Base-by-base conservation (phyloP, 108 stramenopile species). In the Skeletonema tropicum region DNA sequence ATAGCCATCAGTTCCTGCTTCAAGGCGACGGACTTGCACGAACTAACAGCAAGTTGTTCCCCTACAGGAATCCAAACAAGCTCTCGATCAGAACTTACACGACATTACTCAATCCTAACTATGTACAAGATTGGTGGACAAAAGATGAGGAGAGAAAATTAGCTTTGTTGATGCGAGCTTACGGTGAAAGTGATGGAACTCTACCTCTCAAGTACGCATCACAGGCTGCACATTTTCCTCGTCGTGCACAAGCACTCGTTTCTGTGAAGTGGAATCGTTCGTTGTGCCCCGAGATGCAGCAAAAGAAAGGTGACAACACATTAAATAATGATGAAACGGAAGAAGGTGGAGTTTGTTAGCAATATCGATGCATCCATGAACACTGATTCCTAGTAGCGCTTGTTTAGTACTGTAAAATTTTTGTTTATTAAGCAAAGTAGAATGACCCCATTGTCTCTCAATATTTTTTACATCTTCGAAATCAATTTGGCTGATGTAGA, bases 31-130 rank as follows among this genome's bases (percentile, higher is more conserved):
- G 72, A 30, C 60, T 75, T 11, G 67, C 71, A 23, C 70, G 76
- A 35, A 55, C 75, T 12, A 70, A 73, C 17, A 21, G 65, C 36
- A 32, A 45, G 19, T 42, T 85, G 31, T 81, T 84, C 42, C 79
- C 82, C 23, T 33, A 75, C 23, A 74, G 75, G 39, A 64, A 77
- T 36, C 57, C 73, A 11, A 55, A 30, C 26, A 66, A 82, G 68
- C 57, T 87, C 3, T 57, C 68, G 2, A 59, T 49, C 5, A 84
- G 86, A 45, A 66, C 74, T 15, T 68, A 86, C 36, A 41, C 35
- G 17, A 79, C 81, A 35, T 70, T 89, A 46, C 57, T 89, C 39
- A 89, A 89, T 64, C 88, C 88, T 8, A 87, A 83, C 57, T 62
- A 60, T 60, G 62, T 78, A 6, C 76, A 74, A 29, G 62, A 80